phyloP scores from a whole-genome alignment of 768 basidiomycete species.

The Trametes cingulata region DNA sequence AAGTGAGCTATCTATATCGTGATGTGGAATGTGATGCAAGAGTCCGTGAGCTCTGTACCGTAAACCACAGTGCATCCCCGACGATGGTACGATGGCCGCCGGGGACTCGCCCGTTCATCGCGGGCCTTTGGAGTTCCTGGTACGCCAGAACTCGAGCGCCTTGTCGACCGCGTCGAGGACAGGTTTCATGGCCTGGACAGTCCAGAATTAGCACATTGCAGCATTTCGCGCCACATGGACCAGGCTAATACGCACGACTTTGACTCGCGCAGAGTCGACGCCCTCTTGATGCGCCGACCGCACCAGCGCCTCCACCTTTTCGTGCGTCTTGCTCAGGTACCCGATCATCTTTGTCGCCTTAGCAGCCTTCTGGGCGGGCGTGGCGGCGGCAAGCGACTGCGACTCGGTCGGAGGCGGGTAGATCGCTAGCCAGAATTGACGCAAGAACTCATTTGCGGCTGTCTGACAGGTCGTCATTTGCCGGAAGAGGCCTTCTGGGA shows the following conservation, averaged over 20 bases:
- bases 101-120: constrained; percentile 2
- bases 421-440: constrained; percentile 92
- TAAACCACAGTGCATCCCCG: background rate
- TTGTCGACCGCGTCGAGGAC: constrained; percentile 71
- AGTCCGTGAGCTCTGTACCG: constrained; percentile 10
- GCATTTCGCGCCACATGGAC: background rate
- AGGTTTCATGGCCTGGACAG: constrained; percentile 75
- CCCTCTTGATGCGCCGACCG: constrained; percentile 58
- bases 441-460: constrained; percentile 91
- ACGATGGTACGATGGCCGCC: background rate
- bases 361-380: constrained; percentile 67
- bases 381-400: constrained; percentile 49
- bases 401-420: constrained; percentile 71
- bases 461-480: constrained; percentile 91
- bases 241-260: constrained; percentile 52
- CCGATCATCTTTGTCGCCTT: constrained; percentile 88
- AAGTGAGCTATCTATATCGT: constrained; percentile 9
- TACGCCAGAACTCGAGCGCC: constrained; percentile 56
- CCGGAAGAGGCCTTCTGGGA: constrained; percentile 75
- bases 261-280: constrained; percentile 60
- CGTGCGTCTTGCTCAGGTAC: constrained; percentile 76
- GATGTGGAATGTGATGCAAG: constrained; percentile 7
- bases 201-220: background rate
- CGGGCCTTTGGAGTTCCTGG: constrained; percentile 22
- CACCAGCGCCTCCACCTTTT: constrained; percentile 82